phyloP scores from a whole-genome alignment of 1,139 yeast species.

The Hansenula sp. region DNA sequence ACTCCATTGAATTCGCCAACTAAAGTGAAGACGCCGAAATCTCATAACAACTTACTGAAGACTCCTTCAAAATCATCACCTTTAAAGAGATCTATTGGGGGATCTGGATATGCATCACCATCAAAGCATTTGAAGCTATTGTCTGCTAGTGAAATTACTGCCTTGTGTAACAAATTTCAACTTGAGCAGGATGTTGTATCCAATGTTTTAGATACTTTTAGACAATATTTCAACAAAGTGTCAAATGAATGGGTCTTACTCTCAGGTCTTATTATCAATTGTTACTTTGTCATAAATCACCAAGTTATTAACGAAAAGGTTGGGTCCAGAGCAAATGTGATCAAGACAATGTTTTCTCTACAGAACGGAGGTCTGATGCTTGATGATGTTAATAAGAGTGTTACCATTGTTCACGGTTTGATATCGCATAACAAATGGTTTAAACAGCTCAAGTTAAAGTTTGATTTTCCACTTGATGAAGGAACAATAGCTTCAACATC shows the following conservation, averaged over 20 bases:
- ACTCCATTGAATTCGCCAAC: background rate
- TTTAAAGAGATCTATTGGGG: background rate
- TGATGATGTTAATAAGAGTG: slow-evolving; percentile 46
- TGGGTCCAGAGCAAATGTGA: slow-evolving; percentile 43
- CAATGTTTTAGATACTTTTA: slow-evolving; percentile 45
- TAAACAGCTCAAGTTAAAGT: slow-evolving; percentile 35
- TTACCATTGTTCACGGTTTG: slow-evolving; percentile 47
- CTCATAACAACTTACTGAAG: background rate
- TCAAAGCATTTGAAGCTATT: slow-evolving; percentile 24
- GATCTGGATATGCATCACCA: background rate
- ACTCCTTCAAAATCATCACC: background rate
- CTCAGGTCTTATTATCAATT: slow-evolving; percentile 60
- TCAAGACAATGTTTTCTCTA: slow-evolving; percentile 44
- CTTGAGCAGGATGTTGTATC: slow-evolving; percentile 51
- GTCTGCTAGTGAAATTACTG: slow-evolving; percentile 47
- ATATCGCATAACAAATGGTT: slow-evolving; percentile 55
- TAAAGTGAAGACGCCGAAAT: background rate
- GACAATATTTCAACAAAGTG: slow-evolving; percentile 46
- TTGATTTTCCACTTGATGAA: slow-evolving; percentile 17
- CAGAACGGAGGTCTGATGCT: slow-evolving; percentile 51
- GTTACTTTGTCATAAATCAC: slow-evolving; percentile 51
- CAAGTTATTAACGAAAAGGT: slow-evolving; percentile 38
- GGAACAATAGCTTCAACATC: background rate
- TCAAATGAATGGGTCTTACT: slow-evolving; percentile 65
- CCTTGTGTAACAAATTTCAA: slow-evolving; percentile 59